Base-by-base conservation (phyloP, 495 filamentous ascomycete genomes). In the Penicillium silybi region DNA sequence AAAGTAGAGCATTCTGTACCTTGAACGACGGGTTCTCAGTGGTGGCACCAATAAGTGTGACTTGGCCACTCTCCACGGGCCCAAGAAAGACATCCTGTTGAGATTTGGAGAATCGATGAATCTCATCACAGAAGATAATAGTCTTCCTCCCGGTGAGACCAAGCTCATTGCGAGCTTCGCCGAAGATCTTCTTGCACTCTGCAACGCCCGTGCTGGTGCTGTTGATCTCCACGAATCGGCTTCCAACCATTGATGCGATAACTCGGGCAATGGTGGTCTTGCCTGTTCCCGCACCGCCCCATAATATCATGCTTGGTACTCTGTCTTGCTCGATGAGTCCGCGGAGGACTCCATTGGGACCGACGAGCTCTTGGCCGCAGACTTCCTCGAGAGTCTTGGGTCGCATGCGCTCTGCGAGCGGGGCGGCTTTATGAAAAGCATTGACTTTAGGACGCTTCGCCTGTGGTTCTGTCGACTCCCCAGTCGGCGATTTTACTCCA, bases 21-120 rank as follows among this genome's bases (percentile, higher is more conserved):
- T 96, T 96, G 75, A 98, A 98, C 19, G 85, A 89, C 0, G 93
- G 93, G 63, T 98, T 98, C 65, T 98, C 93, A 2, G 93, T 98
- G 8, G 93, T 97, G 22, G 93, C 93, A 22, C 91, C 93, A 54
- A 97, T 95, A 37, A 98, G 76, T 6, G 90, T 95, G 57, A 97
- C 84, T 27, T 88, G 86, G 8, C 93, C 93, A 9, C 86, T 85
- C 62, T 98, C 93, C 3, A 98, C 93, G 0, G 92, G 92, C 4
- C 88, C 90, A 8, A 98, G 69, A 57, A 97, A 97, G 2, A 96
- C 89, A 71, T 98, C 93, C 57, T 98, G 93, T 66, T 98, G 93
- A 0, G 84, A 74, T 65, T 96, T 97, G 43, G 82, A 88, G 73
- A 97, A 97, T 4, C 92, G 82, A 66, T 97, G 92, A 47, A 97